Conservation (phyloP, 1,139 yeast species). For the Debaryomyces sp. region DNA sequence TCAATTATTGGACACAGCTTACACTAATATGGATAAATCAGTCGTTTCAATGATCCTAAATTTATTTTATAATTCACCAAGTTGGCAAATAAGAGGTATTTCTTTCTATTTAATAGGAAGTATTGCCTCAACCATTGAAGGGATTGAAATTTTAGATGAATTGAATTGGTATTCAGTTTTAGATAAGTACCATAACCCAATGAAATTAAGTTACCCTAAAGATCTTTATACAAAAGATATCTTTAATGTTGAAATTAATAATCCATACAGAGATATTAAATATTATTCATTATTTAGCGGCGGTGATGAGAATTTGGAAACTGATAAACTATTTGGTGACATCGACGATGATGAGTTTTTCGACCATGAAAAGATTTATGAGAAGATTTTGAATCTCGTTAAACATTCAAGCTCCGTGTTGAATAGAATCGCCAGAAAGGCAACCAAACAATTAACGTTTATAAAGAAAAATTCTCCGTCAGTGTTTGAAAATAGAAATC, state of each 20-base stretch:
- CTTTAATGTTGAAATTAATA: constrained; percentile 27
- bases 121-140: constrained; percentile 72
- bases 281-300: constrained; percentile 32
- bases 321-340: constrained; percentile 10
- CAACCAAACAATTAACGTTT: constrained; percentile 61
- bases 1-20: constrained; percentile 61
- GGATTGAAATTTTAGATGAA: constrained; percentile 85
- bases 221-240: constrained; percentile 15
- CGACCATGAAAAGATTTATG: constrained; percentile 30
- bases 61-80: constrained; percentile 44
- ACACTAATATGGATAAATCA: constrained; percentile 52
- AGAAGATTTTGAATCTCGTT: constrained; percentile 49
- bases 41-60: constrained; percentile 54
- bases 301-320: constrained; percentile 13
- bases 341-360: constrained; percentile 16
- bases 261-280: constrained; percentile 36
- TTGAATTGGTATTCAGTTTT: constrained; percentile 70
- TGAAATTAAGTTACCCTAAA: constrained; percentile 60
- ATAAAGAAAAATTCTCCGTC: constrained; percentile 56
- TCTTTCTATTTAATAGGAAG: constrained; percentile 81
- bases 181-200: constrained; percentile 53
- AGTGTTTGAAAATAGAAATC: constrained; percentile 57
- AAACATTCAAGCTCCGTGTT: constrained; percentile 63
- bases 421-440: constrained; percentile 66
- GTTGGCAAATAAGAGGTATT: constrained; percentile 71